These are phyloP conservation scores for Eucalyptus erythrocorys DNA, from an alignment of 345 rosid species.

Conservation along the genomic window DNA sequence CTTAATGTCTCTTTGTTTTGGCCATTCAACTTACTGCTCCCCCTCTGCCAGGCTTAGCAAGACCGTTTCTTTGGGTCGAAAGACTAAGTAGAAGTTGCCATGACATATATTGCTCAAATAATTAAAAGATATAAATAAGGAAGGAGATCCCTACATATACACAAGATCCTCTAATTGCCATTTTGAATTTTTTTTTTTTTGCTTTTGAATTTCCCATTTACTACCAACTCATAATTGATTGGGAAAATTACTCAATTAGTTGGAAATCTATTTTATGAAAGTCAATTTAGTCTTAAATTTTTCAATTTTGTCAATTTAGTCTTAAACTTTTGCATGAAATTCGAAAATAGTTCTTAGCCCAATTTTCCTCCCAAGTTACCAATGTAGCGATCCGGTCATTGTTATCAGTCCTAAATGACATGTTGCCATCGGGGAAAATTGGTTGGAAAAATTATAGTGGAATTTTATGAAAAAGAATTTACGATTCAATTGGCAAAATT, in stretches of 20 bases:
- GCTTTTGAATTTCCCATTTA: not conserved
- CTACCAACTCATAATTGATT: not conserved
- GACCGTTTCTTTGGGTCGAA: too few relatives aligned
- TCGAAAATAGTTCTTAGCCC: fast-evolving
- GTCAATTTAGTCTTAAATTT: not conserved
- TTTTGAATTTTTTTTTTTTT: fast-evolving
- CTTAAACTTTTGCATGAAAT: not conserved
- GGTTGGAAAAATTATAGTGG: not conserved
- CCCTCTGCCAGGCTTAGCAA: not conserved
- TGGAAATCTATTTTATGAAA: not conserved
- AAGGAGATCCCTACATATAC: not conserved
- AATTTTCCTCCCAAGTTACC: fast-evolving
- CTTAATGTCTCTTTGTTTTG: not conserved
- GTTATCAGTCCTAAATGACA: fast-evolving
- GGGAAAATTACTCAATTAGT: not conserved
- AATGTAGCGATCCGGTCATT: fast-evolving
- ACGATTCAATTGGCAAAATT: too few relatives aligned
- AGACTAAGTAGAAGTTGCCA: fast-evolving
- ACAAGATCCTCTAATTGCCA: not conserved
- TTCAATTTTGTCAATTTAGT: too few relatives aligned
- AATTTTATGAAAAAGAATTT: fast-evolving
- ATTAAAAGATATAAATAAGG: too few relatives aligned
- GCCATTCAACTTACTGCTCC: not conserved
- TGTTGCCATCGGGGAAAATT: fast-evolving
- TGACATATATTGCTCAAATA: not conserved